Evolutionary conservation across 2,329 filamentous ascomycete species (phyloP).

Genomic region (Claviceps fusiformis): DNA sequence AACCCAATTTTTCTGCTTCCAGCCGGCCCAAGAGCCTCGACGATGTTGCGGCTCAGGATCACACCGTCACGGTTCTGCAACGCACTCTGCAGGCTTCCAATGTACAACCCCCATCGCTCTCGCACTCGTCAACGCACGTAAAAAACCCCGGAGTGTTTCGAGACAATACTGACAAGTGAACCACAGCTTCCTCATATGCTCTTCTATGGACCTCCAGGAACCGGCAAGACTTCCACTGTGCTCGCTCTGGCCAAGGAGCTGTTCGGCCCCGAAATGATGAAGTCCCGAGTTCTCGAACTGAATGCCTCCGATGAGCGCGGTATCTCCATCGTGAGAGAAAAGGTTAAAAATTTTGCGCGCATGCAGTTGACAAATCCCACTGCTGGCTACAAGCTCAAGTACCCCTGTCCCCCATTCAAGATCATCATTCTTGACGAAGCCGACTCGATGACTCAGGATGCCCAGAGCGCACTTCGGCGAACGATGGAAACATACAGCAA

Average conservation of each 20-base stretch:
- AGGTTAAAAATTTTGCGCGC: constrained; percentile 95
- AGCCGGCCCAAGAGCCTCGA: constrained; percentile 87
- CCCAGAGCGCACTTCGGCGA: constrained; percentile 77
- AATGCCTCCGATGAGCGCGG: constrained; percentile 98
- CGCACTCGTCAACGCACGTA: not conserved
- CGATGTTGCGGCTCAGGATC: constrained; percentile 95
- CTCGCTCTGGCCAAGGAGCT: constrained; percentile 95
- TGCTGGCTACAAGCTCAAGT: constrained; percentile 51
- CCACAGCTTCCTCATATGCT: constrained; percentile 87
- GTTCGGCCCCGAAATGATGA: constrained; percentile 88
- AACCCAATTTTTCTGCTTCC: not conserved
- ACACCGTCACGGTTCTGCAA: constrained; percentile 85
- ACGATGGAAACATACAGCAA: constrained; percentile 98
- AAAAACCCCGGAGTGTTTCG: no score
- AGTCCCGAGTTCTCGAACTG: constrained; percentile 89
- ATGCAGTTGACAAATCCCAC: constrained; percentile 83
- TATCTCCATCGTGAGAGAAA: constrained; percentile 91
- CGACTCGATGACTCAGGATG: constrained; percentile 98
- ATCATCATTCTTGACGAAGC: constrained; percentile 98
- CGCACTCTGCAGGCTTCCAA: constrained; percentile 91
- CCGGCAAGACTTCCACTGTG: constrained; percentile 95
- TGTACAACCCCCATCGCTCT: constrained; percentile 28
- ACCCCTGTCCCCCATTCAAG: constrained; percentile 95
- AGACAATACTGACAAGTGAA: constrained; percentile 1
- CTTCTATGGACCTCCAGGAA: constrained; percentile 95